A percentile compares a stretch with the other conserved stretches of the same genome.
phyloP scores from a whole-genome alignment of 2,329 filamentous ascomycete species.

The Cladosporium sp. region DNA sequence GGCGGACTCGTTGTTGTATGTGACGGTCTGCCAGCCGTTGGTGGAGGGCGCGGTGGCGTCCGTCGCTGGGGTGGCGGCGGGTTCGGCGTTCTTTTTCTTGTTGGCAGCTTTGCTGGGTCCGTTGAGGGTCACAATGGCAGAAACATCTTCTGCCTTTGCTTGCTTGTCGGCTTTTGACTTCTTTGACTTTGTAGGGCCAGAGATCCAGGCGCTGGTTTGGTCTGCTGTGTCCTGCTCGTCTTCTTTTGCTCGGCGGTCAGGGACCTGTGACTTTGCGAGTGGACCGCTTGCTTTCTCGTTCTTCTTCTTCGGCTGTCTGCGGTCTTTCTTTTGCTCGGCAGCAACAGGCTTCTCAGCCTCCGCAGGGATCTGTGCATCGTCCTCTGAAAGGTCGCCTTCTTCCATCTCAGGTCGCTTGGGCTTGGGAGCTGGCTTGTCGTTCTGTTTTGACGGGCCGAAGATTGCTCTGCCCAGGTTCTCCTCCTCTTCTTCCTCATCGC shows the following conservation, averaged over 20 bases:
- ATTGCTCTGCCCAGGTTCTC: constrained; percentile 67
- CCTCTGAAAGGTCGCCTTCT: constrained; percentile 55
- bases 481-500: constrained; percentile 52
- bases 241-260: constrained; percentile 21
- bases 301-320: constrained; percentile 32
- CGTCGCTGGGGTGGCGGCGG: constrained; percentile 30
- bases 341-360: constrained; percentile 4
- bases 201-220: constrained; percentile 26
- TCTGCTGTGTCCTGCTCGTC: constrained; percentile 9
- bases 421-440: constrained; percentile 33
- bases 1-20: constrained; percentile 38
- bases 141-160: constrained; percentile 23
- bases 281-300: constrained; percentile 25
- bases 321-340: constrained; percentile 18
- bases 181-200: constrained; percentile 22
- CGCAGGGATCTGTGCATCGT: constrained; percentile 33
- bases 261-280: constrained; percentile 24
- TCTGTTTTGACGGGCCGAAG: constrained; percentile 58
- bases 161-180: constrained; percentile 26
- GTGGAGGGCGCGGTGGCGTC: constrained; percentile 23
- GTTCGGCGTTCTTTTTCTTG: constrained; percentile 25
- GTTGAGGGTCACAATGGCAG: constrained; percentile 19
- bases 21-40: constrained; percentile 47
- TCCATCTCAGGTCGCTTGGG: constrained; percentile 58
- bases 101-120: constrained; percentile 14